Evolutionary conservation across 305 asterid species (phyloP).

Genomic region (Solanum aculeatissimum): DNA sequence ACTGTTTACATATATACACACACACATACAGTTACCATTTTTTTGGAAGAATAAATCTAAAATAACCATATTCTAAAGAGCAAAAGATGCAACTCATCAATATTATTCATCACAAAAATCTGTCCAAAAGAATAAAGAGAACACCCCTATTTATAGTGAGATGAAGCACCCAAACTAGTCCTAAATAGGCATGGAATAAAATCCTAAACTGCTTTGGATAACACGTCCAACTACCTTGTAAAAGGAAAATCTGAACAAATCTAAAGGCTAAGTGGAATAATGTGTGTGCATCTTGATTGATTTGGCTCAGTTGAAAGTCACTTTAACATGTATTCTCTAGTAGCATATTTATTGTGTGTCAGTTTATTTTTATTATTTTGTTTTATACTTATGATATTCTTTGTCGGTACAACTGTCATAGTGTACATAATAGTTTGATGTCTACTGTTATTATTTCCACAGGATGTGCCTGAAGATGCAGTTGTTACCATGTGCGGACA

Average conservation of each 20-base stretch:
- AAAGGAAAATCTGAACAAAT: neutral
- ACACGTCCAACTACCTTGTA: neutral
- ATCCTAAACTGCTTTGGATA: neutral
- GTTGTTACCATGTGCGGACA: constrained; percentile 91
- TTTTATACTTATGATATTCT: neutral
- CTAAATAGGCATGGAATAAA: neutral
- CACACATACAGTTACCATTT: neutral
- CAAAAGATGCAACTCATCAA: neutral
- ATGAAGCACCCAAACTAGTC: neutral
- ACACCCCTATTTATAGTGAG: neutral
- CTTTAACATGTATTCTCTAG: neutral
- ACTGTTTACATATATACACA: neutral
- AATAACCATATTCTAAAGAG: neutral
- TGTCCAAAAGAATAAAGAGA: neutral
- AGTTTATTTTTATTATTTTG: neutral
- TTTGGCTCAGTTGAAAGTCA: neutral
- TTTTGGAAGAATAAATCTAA: neutral
- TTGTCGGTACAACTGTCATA: neutral
- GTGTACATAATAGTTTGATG: neutral
- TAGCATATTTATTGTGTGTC: neutral
- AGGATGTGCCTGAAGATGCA: constrained; percentile 98
- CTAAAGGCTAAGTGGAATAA: neutral
- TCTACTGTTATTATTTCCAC: neutral
- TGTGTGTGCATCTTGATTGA: neutral
- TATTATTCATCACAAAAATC: neutral